These are phyloP conservation scores for Cystoderma amianthinum DNA, from an alignment of 768 basidiomycete species.

Conservation along the genomic window DNA sequence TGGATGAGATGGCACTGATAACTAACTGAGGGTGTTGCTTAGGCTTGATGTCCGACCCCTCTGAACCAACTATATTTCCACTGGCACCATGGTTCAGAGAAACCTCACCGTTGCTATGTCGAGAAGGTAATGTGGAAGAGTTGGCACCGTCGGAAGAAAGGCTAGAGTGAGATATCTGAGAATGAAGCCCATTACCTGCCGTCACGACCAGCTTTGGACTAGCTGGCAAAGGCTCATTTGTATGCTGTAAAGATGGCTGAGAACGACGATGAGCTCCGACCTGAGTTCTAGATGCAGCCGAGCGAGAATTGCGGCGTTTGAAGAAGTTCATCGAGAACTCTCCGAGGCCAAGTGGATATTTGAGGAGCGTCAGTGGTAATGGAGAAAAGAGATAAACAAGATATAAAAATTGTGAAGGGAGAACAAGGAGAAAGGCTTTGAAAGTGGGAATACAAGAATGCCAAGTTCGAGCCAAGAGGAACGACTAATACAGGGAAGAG, in stretches of 20 bases:
- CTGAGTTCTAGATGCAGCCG: conserved; percentile 9
- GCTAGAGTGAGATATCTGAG: neutral
- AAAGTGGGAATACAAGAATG: neutral
- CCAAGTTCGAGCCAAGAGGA: conserved; percentile 1
- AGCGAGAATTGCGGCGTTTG: conserved; percentile 9
- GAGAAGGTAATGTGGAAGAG: neutral
- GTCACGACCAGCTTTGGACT: neutral
- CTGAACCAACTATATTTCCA: neutral
- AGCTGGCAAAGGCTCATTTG: conserved; percentile 4
- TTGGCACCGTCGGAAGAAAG: neutral
- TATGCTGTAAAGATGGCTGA: conserved; percentile 7
- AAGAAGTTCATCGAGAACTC: conserved; percentile 13
- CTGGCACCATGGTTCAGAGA: neutral
- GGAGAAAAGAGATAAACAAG: conserved; percentile 1
- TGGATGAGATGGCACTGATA: neutral
- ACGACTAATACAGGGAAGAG: conserved; percentile 7
- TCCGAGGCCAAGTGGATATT: neutral
- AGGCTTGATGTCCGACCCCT: neutral
- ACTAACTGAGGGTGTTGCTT: neutral
- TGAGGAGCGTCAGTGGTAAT: neutral
- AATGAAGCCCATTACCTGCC: neutral
- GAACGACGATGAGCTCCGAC: conserved; percentile 6
- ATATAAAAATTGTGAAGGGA: conserved; percentile 5
- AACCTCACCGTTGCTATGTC: neutral
- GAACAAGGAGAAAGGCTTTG: neutral